These are phyloP conservation scores for Astragalus glycyphyllos DNA, from an alignment of 306 rosid species.

Conservation along the genomic window DNA sequence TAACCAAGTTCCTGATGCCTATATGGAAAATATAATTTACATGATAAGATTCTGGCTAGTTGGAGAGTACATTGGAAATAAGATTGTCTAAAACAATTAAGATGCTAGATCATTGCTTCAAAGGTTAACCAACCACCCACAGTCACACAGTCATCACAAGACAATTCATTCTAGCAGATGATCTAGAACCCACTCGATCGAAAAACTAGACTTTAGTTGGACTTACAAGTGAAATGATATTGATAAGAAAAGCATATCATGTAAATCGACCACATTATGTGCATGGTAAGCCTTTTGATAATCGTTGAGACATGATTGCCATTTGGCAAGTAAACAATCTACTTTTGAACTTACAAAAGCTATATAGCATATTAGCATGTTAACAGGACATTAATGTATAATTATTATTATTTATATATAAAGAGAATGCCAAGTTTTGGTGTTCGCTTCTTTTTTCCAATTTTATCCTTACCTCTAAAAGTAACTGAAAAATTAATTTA, in stretches of 20 bases:
- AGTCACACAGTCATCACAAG: too few relatives aligned
- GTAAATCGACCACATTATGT: neutral
- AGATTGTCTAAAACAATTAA: neutral
- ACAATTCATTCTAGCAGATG: too few relatives aligned
- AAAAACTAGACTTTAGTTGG: too few relatives aligned
- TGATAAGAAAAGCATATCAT: neutral
- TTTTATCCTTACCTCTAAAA: too few relatives aligned
- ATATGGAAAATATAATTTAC: conserved; percentile 39
- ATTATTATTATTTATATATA: too few relatives aligned
- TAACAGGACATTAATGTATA: too few relatives aligned
- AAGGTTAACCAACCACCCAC: neutral
- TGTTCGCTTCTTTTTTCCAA: too few relatives aligned
- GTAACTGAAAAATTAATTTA: too few relatives aligned
- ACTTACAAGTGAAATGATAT: conserved; percentile 20
- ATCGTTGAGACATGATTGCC: conserved; percentile 10
- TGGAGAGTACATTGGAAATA: neutral
- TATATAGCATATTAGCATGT: neutral
- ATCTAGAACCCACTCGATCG: too few relatives aligned
- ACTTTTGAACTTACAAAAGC: neutral
- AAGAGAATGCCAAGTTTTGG: too few relatives aligned
- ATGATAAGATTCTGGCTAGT: conserved; percentile 29
- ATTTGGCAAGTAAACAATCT: neutral
- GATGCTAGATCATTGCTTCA: conserved; percentile 14
- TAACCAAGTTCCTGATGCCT: conserved; percentile 93
- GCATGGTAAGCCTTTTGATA: conserved; percentile 10